A percentile compares a stretch with the other conserved stretches of the same genome.
phyloP scores from a whole-genome alignment of 441 rosid species.

The Iberis amara region DNA sequence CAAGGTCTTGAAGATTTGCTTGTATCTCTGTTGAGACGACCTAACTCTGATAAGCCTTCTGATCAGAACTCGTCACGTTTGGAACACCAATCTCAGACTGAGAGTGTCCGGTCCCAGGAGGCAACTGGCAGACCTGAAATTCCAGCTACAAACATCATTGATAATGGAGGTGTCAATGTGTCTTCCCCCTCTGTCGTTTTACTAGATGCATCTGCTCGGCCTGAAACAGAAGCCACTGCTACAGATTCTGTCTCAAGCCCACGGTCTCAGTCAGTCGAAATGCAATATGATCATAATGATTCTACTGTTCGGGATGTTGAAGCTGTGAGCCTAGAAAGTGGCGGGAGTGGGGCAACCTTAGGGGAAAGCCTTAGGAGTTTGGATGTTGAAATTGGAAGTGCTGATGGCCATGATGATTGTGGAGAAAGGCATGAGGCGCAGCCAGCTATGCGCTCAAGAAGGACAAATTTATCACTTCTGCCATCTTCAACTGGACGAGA shows the following conservation, averaged over 20 bases:
- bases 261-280: conserved; percentile 60
- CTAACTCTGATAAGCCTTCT: conserved; percentile 56
- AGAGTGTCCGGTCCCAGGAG: conserved; percentile 43
- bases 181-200: conserved; percentile 43
- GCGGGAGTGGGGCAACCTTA: conserved; percentile 96
- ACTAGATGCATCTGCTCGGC: conserved; percentile 42
- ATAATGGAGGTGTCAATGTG: conserved; percentile 42
- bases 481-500: conserved; percentile 65
- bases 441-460: conserved; percentile 69
- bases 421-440: conserved; percentile 75
- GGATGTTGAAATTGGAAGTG: conserved; percentile 99
- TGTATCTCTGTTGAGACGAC: conserved; percentile 80
- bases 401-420: conserved; percentile 99
- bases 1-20: conserved; percentile 94
- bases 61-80: conserved; percentile 44
- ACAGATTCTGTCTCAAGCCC: conserved; percentile 43
- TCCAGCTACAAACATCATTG: conserved; percentile 45
- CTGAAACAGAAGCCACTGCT: conserved; percentile 44
- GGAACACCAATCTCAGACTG: conserved; percentile 52
- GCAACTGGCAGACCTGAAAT: conserved; percentile 41
- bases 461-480: conserved; percentile 59
- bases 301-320: conserved; percentile 83
- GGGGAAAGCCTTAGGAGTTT: conserved; percentile 98
- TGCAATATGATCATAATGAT: conserved; percentile 95
- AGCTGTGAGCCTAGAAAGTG: conserved; percentile 98